Percentiles rank a stretch among this genome's conserved stretches.
These are phyloP conservation scores for Hura crepitans DNA, from an alignment of 441 rosid species.

Conservation along the genomic window DNA sequence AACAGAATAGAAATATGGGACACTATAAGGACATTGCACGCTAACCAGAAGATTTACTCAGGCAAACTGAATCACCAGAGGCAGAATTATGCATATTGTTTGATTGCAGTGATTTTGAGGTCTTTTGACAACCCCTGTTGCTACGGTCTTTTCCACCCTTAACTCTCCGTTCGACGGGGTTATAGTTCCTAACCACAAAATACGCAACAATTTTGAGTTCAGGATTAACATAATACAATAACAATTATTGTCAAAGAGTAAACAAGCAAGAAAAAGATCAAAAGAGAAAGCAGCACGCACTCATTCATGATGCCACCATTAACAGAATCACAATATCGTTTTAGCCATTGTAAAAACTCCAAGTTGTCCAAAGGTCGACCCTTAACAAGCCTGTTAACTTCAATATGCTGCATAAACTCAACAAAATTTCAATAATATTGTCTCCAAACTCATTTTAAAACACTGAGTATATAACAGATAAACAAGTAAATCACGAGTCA, in stretches of 20 bases:
- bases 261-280: neutral
- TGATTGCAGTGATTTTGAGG: slow-evolving; percentile 73
- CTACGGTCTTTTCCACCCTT: slow-evolving; percentile 72
- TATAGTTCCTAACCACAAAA: slow-evolving; percentile 62
- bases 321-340: slow-evolving; percentile 89
- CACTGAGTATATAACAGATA: neutral
- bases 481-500: neutral
- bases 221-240: neutral
- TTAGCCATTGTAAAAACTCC: slow-evolving; percentile 98
- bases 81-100: slow-evolving; percentile 55
- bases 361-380: slow-evolving; percentile 94
- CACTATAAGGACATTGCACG: slow-evolving; percentile 6
- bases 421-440: neutral
- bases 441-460: neutral
- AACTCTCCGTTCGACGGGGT: slow-evolving; percentile 82
- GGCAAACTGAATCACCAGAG: slow-evolving; percentile 32
- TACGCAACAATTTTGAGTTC: neutral
- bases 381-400: slow-evolving; percentile 88
- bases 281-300: slow-evolving; percentile 37
- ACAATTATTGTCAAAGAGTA: neutral
- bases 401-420: slow-evolving; percentile 60
- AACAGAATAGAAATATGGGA: neutral
- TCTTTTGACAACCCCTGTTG: slow-evolving; percentile 50
- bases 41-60: slow-evolving; percentile 39
- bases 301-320: slow-evolving; percentile 98